These are phyloP conservation scores for Trypanosoma congolense DNA, from an alignment of 208 protist species.

Conservation along the genomic window DNA sequence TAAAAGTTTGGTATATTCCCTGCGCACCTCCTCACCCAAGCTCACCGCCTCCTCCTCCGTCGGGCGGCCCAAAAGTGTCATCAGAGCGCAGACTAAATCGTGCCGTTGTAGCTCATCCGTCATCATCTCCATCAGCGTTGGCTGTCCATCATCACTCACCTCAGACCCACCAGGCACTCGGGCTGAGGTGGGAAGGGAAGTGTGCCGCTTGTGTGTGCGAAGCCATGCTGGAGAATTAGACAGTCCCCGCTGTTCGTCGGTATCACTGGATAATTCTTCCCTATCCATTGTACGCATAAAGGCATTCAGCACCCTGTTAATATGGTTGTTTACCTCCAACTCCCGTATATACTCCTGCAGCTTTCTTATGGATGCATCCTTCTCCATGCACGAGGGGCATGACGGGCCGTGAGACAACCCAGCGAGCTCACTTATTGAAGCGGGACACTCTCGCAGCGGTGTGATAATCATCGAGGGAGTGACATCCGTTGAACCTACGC, in stretches of 20 bases:
- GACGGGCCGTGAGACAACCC: neutral
- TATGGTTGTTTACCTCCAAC: neutral
- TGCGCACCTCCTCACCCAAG: neutral
- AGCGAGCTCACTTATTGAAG: neutral
- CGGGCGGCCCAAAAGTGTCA: slow-evolving; percentile 17
- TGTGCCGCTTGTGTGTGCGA: neutral
- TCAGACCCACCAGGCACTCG: too few species aligned
- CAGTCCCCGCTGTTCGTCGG: neutral
- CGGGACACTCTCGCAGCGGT: neutral
- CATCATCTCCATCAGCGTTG: slow-evolving; percentile 12
- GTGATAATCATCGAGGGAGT: slow-evolving; percentile 10
- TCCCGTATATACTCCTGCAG: slow-evolving; percentile 12
- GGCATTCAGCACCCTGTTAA: slow-evolving; percentile 14
- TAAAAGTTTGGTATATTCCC: slow-evolving; percentile 1
- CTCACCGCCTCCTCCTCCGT: slow-evolving; percentile 4
- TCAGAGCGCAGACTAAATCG: slow-evolving; percentile 13
- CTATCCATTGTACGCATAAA: slow-evolving; percentile 3
- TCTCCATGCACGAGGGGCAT: slow-evolving; percentile 4
- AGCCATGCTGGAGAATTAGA: neutral
- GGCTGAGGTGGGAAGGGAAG: neutral
- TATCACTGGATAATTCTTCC: neutral
- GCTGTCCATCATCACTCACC: slow-evolving; percentile 2
- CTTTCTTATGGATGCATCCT: slow-evolving; percentile 4
- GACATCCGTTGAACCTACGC: slow-evolving; percentile 16
- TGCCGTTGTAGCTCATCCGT: slow-evolving; percentile 16